Evolutionary conservation across 345 rosid species (phyloP).

Genomic region (Microcos paniculata): DNA sequence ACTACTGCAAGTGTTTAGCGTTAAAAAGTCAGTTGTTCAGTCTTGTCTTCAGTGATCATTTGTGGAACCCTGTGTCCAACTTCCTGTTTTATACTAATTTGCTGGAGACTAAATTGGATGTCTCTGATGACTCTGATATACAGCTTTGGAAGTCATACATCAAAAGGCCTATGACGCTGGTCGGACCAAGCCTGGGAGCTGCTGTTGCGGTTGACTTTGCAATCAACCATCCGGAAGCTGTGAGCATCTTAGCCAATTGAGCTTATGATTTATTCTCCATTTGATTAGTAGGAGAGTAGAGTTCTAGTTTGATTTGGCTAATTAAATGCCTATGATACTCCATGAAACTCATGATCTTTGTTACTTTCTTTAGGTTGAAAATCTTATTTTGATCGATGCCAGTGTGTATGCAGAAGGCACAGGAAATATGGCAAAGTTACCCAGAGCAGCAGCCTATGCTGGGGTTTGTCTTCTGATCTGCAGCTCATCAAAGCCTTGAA

Average conservation of each 20-base stretch:
- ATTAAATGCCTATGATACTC: neutral
- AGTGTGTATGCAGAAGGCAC: constrained; percentile 94
- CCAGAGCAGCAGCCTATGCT: constrained; percentile 72
- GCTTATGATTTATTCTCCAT: neutral
- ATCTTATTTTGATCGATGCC: constrained; percentile 81
- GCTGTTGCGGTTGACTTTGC: constrained; percentile 89
- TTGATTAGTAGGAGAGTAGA: neutral
- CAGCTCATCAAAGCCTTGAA: neutral
- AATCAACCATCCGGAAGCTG: constrained; percentile 79
- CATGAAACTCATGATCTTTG: neutral
- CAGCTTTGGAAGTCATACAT: constrained; percentile 90
- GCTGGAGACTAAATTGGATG: constrained; percentile 15
- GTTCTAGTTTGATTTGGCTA: constrained; percentile 1
- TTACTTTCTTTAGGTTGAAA: constrained; percentile 53
- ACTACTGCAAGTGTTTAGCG: neutral
- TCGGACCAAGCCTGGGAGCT: constrained; percentile 97
- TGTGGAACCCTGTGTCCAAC: neutral
- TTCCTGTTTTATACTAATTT: neutral
- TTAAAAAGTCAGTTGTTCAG: neutral
- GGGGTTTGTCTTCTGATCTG: constrained; percentile 55
- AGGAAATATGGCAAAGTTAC: constrained; percentile 72
- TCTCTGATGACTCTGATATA: neutral
- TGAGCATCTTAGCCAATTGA: constrained; percentile 31
- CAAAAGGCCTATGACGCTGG: constrained; percentile 72
- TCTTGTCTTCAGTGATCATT: neutral